Conservation (phyloP, 805 yeast genomes). For the Aciculoconidium aculeatum region DNA sequence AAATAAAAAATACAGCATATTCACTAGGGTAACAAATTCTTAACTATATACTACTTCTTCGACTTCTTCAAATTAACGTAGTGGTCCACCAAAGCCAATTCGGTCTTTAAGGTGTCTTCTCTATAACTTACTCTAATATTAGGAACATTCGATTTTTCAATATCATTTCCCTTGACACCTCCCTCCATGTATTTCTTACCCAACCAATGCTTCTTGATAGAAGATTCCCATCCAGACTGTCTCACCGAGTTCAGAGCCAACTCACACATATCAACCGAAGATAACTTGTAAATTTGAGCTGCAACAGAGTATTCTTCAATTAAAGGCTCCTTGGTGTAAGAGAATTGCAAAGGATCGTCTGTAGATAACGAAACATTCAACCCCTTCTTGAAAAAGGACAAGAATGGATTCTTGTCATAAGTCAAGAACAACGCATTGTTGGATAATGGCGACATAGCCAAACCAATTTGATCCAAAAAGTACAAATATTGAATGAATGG, state of each 20-base stretch:
- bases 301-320: slow-evolving; percentile 98
- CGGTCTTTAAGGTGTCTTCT: slow-evolving; percentile 69
- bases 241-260: slow-evolving; percentile 86
- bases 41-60: too few relatives aligned
- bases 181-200: slow-evolving; percentile 55
- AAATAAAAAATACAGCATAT: too few relatives aligned
- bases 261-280: slow-evolving; percentile 96
- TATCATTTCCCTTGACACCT: slow-evolving; percentile 79
- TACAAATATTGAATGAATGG: slow-evolving; percentile 93
- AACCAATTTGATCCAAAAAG: slow-evolving; percentile 90
- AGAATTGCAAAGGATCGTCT: slow-evolving; percentile 96
- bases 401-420: slow-evolving; percentile 96
- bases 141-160: slow-evolving; percentile 94
- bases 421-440: slow-evolving; percentile 94
- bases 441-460: slow-evolving; percentile 97
- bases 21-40: too few relatives aligned
- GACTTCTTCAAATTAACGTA: slow-evolving; percentile 35
- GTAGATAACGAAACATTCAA: slow-evolving; percentile 91
- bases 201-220: slow-evolving; percentile 86
- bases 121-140: slow-evolving; percentile 80
- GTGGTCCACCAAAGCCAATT: slow-evolving; percentile 59
- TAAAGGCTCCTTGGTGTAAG: slow-evolving; percentile 94
- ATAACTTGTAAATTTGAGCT: slow-evolving; percentile 91
- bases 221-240: slow-evolving; percentile 91
- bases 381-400: slow-evolving; percentile 85